Percentiles rank a stretch among this genome's conserved stretches.
These are phyloP conservation scores for Rosa rugosa DNA, from an alignment of 306 rosid genomes.

Conservation along the genomic window DNA sequence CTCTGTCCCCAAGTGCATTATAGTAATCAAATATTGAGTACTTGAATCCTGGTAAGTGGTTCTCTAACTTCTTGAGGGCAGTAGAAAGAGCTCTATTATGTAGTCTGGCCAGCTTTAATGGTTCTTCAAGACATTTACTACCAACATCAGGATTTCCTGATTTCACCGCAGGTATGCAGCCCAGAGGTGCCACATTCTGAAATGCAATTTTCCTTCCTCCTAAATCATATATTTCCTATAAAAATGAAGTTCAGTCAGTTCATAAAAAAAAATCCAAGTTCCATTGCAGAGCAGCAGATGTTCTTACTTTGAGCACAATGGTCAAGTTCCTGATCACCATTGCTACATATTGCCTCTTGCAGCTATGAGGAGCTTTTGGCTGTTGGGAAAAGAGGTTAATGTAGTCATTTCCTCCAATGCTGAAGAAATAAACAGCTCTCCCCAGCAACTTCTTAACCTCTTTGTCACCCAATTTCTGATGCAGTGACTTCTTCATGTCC, in stretches of 20 bases:
- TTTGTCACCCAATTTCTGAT: not conserved
- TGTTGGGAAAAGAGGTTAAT: not conserved
- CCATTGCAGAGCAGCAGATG: not conserved
- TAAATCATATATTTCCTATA: not conserved
- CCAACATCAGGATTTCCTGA: conserved; percentile 6
- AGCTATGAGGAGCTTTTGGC: not conserved
- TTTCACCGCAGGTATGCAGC: conserved; percentile 33
- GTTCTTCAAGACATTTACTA: conserved; percentile 28
- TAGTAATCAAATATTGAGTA: conserved; percentile 37
- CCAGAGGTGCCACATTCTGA: conserved; percentile 28
- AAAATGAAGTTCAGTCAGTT: not conserved
- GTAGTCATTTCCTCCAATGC: conserved; percentile 15
- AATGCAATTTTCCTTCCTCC: conserved; percentile 16
- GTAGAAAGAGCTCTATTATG: conserved; percentile 37
- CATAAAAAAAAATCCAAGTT: not conserved
- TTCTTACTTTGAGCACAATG: conserved; percentile 6
- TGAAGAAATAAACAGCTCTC: conserved; percentile 10
- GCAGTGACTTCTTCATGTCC: not conserved
- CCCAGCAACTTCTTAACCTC: not conserved
- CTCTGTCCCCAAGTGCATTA: not conserved
- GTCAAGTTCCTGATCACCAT: conserved; percentile 13
- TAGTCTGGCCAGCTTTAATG: conserved; percentile 19
- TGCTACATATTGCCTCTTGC: not conserved
- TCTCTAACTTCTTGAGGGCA: conserved; percentile 33
- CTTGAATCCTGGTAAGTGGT: conserved; percentile 44